Evolutionary conservation across 2,329 filamentous ascomycete species (phyloP).

Genomic region (Fusarium pseudocircinatum): DNA sequence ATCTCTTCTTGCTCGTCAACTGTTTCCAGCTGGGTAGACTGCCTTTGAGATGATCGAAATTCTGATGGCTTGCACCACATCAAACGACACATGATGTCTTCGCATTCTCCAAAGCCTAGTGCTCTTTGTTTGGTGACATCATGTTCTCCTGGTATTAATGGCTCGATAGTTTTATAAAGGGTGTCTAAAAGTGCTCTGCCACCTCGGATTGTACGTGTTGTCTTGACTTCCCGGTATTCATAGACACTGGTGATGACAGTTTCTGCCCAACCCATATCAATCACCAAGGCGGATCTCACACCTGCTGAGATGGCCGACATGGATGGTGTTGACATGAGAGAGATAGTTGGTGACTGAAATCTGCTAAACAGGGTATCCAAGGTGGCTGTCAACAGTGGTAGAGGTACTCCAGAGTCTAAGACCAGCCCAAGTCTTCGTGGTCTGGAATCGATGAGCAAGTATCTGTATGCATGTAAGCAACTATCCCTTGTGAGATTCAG

Average conservation of each 20-base stretch:
- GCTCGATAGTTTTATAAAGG: constrained; percentile 70
- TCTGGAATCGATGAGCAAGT: constrained; percentile 77
- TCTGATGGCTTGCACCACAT: constrained; percentile 73
- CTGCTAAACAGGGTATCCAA: constrained; percentile 82
- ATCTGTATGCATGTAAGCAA: constrained; percentile 52
- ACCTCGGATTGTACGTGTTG: constrained; percentile 75
- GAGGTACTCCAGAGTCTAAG: constrained; percentile 79
- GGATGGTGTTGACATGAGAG: constrained; percentile 80
- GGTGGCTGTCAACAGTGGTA: constrained; percentile 78
- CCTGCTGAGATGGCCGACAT: constrained; percentile 82
- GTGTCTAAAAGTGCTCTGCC: constrained; percentile 76
- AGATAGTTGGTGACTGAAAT: constrained; percentile 83
- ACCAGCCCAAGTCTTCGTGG: constrained; percentile 79
- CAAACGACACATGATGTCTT: constrained; percentile 79
- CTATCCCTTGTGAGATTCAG: neutral
- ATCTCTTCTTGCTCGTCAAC: constrained; percentile 68
- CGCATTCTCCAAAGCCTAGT: constrained; percentile 79
- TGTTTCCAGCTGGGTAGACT: constrained; percentile 55
- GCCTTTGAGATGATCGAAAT: constrained; percentile 46
- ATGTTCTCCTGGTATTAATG: constrained; percentile 44
- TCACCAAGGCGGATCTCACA: constrained; percentile 82
- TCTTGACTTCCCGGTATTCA: constrained; percentile 85
- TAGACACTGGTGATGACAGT: constrained; percentile 87
- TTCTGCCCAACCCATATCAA: constrained; percentile 94
- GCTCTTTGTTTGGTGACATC: constrained; percentile 49